Evolutionary conservation across 1,284 basidiomycete species (phyloP), one percentile per base, ranked within the genome.

Genomic region (Cryptococcus deneoformans): DNA sequence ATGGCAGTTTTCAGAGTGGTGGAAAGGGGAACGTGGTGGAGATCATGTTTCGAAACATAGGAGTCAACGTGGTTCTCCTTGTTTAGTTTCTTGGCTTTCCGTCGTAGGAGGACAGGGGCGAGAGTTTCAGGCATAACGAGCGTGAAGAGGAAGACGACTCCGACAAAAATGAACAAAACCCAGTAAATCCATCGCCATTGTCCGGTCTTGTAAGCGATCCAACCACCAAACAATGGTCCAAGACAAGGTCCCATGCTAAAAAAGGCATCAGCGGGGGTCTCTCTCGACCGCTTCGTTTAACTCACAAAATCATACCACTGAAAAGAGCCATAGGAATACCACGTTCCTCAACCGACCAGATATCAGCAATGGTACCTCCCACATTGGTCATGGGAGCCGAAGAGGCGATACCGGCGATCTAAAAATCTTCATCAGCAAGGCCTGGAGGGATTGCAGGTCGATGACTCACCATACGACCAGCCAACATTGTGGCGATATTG

Each of bases 111-210:
- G 16, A 78, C 70, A 6, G 74, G 70, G 0, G 71, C 67, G 58
- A 77, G 76, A 2, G 79, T 79, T 62, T 80, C 79, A 6, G 77
- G 78, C 53, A 72, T 68, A 57, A 77, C 43, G 59, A 73, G 60
- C n/a, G 68, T 66, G 48, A 64, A 57, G 47, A 59, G 47, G 54
- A 75, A 68, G 59, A 70, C 67, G 54, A 71, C 65, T 36, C 69
- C 73, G 37, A 67, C 60, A 59, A 78, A 66, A 54, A 76, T 77
- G 58, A 75, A 73, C 36, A 77, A 65, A 12, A 78, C 65, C 77
- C 76, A 79, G 69, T 80, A 79, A 57, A 80, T 77, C 77, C 79
- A 80, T 8, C 78, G 65, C 80, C 79, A 80, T 4, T 65, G 61
- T 10, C 57, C 53, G 1, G 68, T 70, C 52, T 69, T 67, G 42